phyloP scores from a whole-genome alignment of 1,284 basidiomycete species.

The Ustanciosporium gigantosporum region DNA sequence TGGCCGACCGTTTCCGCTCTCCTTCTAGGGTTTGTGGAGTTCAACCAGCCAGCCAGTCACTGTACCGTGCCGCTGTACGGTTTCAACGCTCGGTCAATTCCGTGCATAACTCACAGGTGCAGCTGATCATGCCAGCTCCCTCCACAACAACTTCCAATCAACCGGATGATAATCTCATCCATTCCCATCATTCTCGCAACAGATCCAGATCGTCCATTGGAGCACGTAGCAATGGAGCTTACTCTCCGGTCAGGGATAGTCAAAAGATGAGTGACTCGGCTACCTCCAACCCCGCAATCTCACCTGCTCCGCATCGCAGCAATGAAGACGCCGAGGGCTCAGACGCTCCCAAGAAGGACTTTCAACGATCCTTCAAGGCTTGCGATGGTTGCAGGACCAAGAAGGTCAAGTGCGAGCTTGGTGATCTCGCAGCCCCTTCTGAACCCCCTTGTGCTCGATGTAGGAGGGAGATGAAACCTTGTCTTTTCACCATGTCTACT shows the following conservation, averaged over 20 bases:
- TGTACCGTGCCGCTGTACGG: too few relatives aligned
- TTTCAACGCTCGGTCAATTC: too few relatives aligned
- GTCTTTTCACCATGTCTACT: constrained; percentile 43
- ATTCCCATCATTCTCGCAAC: too few relatives aligned
- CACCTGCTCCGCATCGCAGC: neutral
- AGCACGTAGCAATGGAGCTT: constrained; percentile 13
- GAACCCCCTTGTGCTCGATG: constrained; percentile 42
- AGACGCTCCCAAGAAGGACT: constrained; percentile 27
- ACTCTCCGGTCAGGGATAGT: constrained; percentile 7
- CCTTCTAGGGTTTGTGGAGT: too few relatives aligned
- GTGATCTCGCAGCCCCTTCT: constrained; percentile 35
- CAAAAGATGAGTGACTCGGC: constrained; percentile 18
- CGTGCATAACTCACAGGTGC: too few relatives aligned
- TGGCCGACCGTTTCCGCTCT: too few relatives aligned
- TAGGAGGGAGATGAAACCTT: constrained; percentile 35
- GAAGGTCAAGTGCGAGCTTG: constrained; percentile 43
- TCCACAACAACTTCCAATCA: too few relatives aligned
- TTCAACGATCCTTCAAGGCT: constrained; percentile 42
- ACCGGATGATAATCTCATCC: too few relatives aligned
- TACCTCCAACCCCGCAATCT: neutral
- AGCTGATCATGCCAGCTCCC: too few relatives aligned
- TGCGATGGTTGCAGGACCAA: constrained; percentile 39
- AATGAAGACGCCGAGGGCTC: too few relatives aligned
- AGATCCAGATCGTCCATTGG: neutral
- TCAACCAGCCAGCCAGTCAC: too few relatives aligned